Base-by-base conservation (phyloP, 208 protist species). In the Leishmania guyanensis region DNA sequence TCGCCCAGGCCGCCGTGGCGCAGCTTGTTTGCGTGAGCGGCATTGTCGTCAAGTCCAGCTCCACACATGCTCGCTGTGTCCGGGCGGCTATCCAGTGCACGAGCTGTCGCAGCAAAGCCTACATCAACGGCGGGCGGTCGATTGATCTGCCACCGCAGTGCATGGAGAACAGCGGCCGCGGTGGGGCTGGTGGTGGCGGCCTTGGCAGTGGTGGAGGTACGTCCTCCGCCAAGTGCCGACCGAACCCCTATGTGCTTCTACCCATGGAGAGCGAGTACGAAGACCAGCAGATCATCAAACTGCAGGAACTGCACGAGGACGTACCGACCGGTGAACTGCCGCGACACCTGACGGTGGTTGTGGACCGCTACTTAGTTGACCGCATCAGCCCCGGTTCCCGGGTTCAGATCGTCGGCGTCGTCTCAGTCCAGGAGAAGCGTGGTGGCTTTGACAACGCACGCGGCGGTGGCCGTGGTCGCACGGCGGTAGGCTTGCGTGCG, bases 381-480 rank as follows among this genome's bases (percentile, higher is more conserved):
- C 89, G 92, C 56, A 92, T 98, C 48, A 98, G 95, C 79, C 98
- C 99, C 0, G 99, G 99, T 43, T 98, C 99, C 54, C 95, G 99
- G 39, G 95, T 99, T 22, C 94, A 99, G 76, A 87, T 99, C 71
- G 90, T 88, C 14, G 91, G 92, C 68, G 92, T 97, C 69, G 93
- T 97, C 53, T 94, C 94, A 17, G 95, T 97, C 53, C 93, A 97
- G 78, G 93, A 98, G 78, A 91, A 91, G 80, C 80, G 86, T 5
- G 94, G 93, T 68, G 83, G 84, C n/a, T 78, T 86, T 16, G 91
- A 95, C 17, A 83, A 68, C 76, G 79, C 70, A 29, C 79, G 86
- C 20, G 86, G 86, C 22, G 74, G 73, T 22, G 88, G 86, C 46
- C 87, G 79, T 12, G 88, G 85, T 4, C 89, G 92, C 33, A 79